Percentiles rank a stretch among this genome's conserved stretches.
Conservation (phyloP, 768 basidiomycete species). For the Hypsizygus marmoreus region DNA sequence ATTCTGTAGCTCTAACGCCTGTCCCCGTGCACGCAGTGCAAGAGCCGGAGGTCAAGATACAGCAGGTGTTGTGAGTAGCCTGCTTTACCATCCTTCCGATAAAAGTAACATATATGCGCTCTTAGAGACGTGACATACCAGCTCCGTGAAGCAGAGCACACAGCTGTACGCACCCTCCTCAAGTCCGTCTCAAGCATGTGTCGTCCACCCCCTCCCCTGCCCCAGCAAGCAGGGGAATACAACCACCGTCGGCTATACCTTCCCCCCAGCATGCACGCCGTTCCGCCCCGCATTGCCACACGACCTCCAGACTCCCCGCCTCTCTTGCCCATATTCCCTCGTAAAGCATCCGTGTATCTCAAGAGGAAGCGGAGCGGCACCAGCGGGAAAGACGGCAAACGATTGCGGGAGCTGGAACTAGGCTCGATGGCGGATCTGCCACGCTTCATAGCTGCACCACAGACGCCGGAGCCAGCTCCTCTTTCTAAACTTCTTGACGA, state of each 20-base stretch:
- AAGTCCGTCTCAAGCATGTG: slow-evolving; percentile 12
- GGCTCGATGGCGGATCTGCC: slow-evolving; percentile 45
- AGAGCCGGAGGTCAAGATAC: slow-evolving; percentile 30
- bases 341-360: slow-evolving; percentile 1
- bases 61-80: slow-evolving; percentile 44
- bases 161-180: slow-evolving; percentile 20
- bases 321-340: slow-evolving; percentile 35
- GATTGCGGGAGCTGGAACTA: slow-evolving; percentile 1
- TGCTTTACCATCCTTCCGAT: neutral
- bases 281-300: slow-evolving; percentile 23
- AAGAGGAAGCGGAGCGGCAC: neutral
- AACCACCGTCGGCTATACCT: slow-evolving; percentile 16
- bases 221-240: neutral
- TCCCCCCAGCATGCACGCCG: slow-evolving; percentile 13
- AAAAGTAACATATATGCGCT: slow-evolving; percentile 2
- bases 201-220: slow-evolving; percentile 4
- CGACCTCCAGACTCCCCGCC: slow-evolving; percentile 27
- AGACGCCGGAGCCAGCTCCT: slow-evolving; percentile 20
- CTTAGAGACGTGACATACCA: slow-evolving; percentile 17
- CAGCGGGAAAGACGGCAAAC: neutral
- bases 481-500: slow-evolving; percentile 19
- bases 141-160: slow-evolving; percentile 20
- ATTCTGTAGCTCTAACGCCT: slow-evolving; percentile 16
- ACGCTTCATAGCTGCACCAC: slow-evolving; percentile 9
- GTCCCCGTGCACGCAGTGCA: slow-evolving; percentile 31